Evolutionary conservation across 2,329 filamentous ascomycete species (phyloP).

Genomic region (Phialophora macrospora): DNA sequence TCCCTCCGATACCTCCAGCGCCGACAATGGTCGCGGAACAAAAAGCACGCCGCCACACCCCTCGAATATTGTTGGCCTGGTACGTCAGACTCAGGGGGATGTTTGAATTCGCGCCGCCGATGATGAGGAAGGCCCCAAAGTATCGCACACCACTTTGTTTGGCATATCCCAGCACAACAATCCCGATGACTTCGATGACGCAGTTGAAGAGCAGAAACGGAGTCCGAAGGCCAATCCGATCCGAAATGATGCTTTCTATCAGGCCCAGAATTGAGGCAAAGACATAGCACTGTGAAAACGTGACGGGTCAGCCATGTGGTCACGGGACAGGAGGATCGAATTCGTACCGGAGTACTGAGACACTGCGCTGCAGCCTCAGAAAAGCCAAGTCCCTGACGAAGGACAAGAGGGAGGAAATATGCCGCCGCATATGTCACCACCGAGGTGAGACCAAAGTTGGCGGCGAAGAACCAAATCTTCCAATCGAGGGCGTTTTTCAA

Average conservation of each 20-base stretch:
- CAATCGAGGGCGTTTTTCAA: conserved; percentile 53
- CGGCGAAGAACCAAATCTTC: conserved; percentile 61
- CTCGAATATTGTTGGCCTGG: conserved; percentile 44
- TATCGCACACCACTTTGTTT: conserved; percentile 42
- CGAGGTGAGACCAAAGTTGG: conserved; percentile 59
- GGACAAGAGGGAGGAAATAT: conserved; percentile 48
- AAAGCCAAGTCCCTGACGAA: conserved; percentile 46
- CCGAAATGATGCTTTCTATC: conserved; percentile 7
- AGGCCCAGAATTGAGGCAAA: no score
- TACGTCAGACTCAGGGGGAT: conserved; percentile 41
- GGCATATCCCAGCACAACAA: conserved; percentile 33
- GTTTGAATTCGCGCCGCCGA: conserved; percentile 40
- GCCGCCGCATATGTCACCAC: conserved; percentile 51
- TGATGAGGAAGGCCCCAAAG: conserved; percentile 59
- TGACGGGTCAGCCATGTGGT: conserved; percentile 32
- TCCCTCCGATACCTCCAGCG: not conserved
- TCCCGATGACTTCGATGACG: conserved; percentile 25
- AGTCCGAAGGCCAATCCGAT: conserved; percentile 33
- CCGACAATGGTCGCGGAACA: not conserved
- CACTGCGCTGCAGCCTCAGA: conserved; percentile 42
- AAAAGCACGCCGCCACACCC: conserved; percentile 52
- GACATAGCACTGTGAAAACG: no score
- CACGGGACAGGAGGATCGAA: conserved; percentile 44
- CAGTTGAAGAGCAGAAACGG: conserved; percentile 32
- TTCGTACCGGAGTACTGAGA: conserved; percentile 44